Evolutionary conservation across 257 asterid species (phyloP).

Genomic region (Hygrophila difformis): DNA sequence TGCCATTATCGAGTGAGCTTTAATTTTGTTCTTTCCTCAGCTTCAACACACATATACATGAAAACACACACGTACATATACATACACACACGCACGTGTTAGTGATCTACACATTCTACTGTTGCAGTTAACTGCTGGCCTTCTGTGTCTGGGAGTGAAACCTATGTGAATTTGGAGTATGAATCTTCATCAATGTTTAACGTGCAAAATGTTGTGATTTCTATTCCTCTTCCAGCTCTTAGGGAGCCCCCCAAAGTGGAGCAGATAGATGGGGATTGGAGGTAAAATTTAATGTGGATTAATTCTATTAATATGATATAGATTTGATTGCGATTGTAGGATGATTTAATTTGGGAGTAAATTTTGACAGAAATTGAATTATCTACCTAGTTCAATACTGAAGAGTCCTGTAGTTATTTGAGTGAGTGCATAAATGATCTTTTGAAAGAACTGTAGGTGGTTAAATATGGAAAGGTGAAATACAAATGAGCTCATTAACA

Average conservation of each 20-base stretch:
- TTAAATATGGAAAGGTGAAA: no score
- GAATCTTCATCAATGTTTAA: slow-evolving; percentile 72
- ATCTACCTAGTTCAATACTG: no score
- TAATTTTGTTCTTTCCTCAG: slow-evolving; percentile 3
- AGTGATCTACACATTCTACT: slow-evolving; percentile 3
- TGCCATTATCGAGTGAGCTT: slow-evolving; percentile 80
- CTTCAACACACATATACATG: background rate
- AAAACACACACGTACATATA: background rate
- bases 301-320: background rate
- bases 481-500: no score
- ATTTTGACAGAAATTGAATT: no score
- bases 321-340: slow-evolving; percentile 3
- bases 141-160: slow-evolving; percentile 82
- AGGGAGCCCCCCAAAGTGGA: slow-evolving; percentile 75
- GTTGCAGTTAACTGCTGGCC: slow-evolving; percentile 92
- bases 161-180: slow-evolving; percentile 82
- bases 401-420: no score
- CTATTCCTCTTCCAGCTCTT: slow-evolving; percentile 95
- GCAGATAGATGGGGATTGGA: slow-evolving; percentile 92
- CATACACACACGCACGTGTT: background rate
- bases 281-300: slow-evolving; percentile 29
- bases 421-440: no score
- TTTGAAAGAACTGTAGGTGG: no score
- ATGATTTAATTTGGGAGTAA: no score
- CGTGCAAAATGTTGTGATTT: slow-evolving; percentile 80